Evolutionary conservation across 2,329 filamentous ascomycete genomes (phyloP).

Genomic region (Cryphonectria carpinicola): DNA sequence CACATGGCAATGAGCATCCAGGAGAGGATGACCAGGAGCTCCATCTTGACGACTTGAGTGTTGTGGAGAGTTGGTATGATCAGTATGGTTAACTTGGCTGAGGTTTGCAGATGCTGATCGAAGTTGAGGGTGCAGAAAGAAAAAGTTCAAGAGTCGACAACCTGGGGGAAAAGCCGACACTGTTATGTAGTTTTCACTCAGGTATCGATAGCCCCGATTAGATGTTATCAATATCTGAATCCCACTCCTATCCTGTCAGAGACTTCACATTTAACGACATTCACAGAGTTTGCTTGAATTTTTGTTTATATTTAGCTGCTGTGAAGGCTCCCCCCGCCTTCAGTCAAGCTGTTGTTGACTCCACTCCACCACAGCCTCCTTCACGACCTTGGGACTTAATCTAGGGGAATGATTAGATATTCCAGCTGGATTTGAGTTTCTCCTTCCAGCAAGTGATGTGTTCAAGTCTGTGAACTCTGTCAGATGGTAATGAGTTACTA

Average conservation of each 20-base stretch:
- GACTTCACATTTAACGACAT: neutral
- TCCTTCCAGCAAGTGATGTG: neutral
- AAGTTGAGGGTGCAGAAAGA: neutral
- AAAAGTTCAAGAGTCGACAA: neutral
- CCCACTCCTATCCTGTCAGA: neutral
- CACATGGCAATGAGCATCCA: neutral
- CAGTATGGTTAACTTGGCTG: neutral
- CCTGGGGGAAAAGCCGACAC: neutral
- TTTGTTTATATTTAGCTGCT: neutral
- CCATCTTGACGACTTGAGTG: conserved; percentile 2
- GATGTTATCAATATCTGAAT: neutral
- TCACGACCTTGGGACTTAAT: neutral
- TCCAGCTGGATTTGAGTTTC: neutral
- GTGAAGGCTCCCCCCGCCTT: neutral
- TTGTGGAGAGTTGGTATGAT: neutral
- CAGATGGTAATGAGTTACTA: neutral
- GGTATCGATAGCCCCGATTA: neutral
- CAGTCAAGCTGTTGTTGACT: neutral
- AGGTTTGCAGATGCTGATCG: neutral
- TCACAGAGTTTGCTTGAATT: neutral
- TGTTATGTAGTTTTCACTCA: neutral
- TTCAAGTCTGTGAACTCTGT: neutral
- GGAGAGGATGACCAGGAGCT: neutral
- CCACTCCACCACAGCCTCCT: neutral
- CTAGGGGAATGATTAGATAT: neutral